These are phyloP conservation scores for Bipolaris oryzae DNA, from an alignment of 2,329 filamentous ascomycete genomes.

Conservation along the genomic window DNA sequence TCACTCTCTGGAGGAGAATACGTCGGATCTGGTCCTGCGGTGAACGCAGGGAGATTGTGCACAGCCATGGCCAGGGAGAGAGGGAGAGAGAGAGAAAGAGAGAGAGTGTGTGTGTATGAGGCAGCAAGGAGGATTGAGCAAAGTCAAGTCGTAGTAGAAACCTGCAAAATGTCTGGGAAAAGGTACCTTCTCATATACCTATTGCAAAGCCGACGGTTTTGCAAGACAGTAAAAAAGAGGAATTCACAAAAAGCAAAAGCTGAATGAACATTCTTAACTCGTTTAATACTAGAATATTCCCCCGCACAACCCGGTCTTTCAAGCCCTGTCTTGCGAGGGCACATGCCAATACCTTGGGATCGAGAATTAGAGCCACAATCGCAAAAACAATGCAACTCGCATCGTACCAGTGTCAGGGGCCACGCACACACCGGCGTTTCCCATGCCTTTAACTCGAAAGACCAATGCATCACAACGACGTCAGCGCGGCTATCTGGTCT, in stretches of 20 bases:
- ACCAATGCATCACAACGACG: slow-evolving; percentile 10
- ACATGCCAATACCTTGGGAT: slow-evolving; percentile 10
- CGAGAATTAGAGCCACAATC: slow-evolving; percentile 9
- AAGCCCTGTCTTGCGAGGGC: slow-evolving; percentile 7
- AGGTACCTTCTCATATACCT: too few relatives aligned
- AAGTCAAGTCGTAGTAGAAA: too few relatives aligned
- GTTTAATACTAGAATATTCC: slow-evolving; percentile 12
- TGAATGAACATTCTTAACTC: slow-evolving; percentile 4
- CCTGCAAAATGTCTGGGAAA: background rate
- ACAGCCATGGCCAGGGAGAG: slow-evolving; percentile 5
- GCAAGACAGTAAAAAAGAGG: too few relatives aligned
- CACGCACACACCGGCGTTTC: slow-evolving; percentile 11
- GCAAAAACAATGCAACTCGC: slow-evolving; percentile 1
- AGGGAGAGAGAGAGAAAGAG: background rate
- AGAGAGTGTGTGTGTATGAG: too few relatives aligned
- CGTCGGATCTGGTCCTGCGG: slow-evolving; percentile 1
- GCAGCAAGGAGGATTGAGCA: too few relatives aligned
- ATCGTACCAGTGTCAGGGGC: slow-evolving; percentile 11
- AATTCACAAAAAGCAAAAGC: background rate
- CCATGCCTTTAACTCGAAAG: background rate
- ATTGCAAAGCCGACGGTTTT: too few relatives aligned
- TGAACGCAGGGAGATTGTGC: slow-evolving; percentile 5
- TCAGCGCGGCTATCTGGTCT: slow-evolving; percentile 5
- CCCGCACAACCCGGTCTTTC: slow-evolving; percentile 1
- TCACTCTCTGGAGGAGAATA: slow-evolving; percentile 17